phyloP scores from a whole-genome alignment of 805 yeast species.

The Barnettozyma botsteinii region DNA sequence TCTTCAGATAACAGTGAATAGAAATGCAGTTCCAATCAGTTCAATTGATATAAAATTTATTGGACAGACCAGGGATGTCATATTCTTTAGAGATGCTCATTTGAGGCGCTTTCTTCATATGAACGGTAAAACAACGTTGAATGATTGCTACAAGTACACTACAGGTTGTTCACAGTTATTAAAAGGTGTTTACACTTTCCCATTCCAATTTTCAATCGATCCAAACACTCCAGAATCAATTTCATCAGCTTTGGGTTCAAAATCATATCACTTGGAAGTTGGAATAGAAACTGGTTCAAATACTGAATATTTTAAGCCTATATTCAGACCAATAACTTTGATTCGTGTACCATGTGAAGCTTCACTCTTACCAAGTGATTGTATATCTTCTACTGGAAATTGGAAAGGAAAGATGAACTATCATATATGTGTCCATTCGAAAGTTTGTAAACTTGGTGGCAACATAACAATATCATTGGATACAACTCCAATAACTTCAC shows the following conservation, averaged over 20 bases:
- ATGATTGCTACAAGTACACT: constrained; percentile 14
- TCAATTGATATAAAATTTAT: constrained; percentile 13
- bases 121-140: constrained; percentile 4
- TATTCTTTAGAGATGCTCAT: neutral
- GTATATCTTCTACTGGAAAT: constrained; percentile 9
- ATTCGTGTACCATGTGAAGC: constrained; percentile 15
- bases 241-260: constrained; percentile 9
- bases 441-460: constrained; percentile 13
- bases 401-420: constrained; percentile 19
- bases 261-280: constrained; percentile 15
- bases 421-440: constrained; percentile 13
- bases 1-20: constrained; percentile 10
- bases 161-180: constrained; percentile 1
- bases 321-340: constrained; percentile 7
- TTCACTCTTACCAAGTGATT: constrained; percentile 12
- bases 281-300: neutral
- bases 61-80: constrained; percentile 13
- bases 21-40: constrained; percentile 6
- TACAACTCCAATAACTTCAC: constrained; percentile 4
- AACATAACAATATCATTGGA: constrained; percentile 8
- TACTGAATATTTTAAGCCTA: neutral
- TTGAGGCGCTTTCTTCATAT: constrained; percentile 3
- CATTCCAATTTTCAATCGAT: constrained; percentile 22
- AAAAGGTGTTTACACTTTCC: constrained; percentile 19
- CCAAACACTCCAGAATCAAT: constrained; percentile 18